These are phyloP conservation scores for Pterocarpus santalinus DNA, from an alignment of 306 rosid species.

Conservation along the genomic window DNA sequence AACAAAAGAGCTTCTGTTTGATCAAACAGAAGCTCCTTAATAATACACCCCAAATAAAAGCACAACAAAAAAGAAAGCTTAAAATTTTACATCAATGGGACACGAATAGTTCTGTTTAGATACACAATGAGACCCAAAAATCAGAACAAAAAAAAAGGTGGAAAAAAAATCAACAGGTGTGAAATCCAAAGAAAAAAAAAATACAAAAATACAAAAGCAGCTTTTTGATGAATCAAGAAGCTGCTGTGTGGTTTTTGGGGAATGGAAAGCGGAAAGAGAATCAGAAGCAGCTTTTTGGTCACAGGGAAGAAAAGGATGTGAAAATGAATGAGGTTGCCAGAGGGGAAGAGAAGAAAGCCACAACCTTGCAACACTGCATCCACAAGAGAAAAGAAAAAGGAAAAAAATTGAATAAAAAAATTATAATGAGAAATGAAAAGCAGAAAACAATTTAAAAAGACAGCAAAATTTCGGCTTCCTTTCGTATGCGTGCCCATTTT, in stretches of 20 bases:
- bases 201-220: not conserved
- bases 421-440: not conserved
- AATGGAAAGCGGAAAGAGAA: conserved; percentile 36
- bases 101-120: conserved; percentile 25
- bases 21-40: conserved; percentile 49
- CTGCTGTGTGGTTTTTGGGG: conserved; percentile 30
- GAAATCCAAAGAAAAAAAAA: not conserved
- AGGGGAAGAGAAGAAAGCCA: conserved; percentile 55
- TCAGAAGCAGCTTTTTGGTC: conserved; percentile 45
- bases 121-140: conserved; percentile 45
- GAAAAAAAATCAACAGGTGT: no score
- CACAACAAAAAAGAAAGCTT: conserved; percentile 41
- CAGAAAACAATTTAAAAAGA: not conserved
- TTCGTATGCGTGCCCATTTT: conserved; percentile 3
- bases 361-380: conserved; percentile 66
- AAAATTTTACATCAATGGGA: conserved; percentile 48
- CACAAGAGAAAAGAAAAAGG: conserved; percentile 52
- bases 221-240: conserved; percentile 32
- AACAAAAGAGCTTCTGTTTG: conserved; percentile 47
- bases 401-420: not conserved
- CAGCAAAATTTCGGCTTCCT: not conserved
- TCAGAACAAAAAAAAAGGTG: not conserved
- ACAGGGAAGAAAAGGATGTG: conserved; percentile 49
- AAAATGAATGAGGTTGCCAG: conserved; percentile 55
- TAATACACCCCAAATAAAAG: conserved; percentile 43